Evolutionary conservation across 768 basidiomycete species (phyloP).

Genomic region (Pisolithus orientalis): DNA sequence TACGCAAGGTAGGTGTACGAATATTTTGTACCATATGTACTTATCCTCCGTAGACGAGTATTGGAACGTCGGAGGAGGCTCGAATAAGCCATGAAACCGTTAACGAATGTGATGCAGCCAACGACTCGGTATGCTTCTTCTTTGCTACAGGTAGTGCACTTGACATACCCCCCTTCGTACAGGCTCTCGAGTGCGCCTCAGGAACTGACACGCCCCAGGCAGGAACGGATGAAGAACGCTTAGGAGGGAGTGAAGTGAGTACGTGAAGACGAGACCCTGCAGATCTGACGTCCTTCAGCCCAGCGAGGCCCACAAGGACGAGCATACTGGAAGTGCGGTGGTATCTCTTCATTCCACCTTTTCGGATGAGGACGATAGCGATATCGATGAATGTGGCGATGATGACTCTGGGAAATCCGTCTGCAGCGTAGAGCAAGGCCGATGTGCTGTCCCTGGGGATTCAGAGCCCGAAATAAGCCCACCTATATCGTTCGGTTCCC

Average conservation of each 20-base stretch:
- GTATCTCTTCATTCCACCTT: not conserved
- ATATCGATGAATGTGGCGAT: not conserved
- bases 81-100: no score
- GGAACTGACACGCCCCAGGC: no score
- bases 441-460: not conserved
- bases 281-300: not conserved
- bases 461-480: not conserved
- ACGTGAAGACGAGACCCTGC: not conserved
- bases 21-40: no score
- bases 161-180: no score
- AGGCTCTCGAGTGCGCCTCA: no score
- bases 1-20: no score
- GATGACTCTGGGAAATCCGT: not conserved
- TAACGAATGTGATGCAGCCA: no score
- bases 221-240: not conserved
- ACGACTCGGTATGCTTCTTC: no score
- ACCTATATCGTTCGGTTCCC: not conserved
- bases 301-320: not conserved
- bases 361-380: not conserved
- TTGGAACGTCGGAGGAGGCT: no score
- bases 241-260: not conserved
- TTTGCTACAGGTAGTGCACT: no score
- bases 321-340: not conserved
- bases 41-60: no score
- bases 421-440: not conserved